These are phyloP conservation scores for Lecanosticta acicola DNA, from an alignment of 2,329 filamentous ascomycete species.

Conservation along the genomic window DNA sequence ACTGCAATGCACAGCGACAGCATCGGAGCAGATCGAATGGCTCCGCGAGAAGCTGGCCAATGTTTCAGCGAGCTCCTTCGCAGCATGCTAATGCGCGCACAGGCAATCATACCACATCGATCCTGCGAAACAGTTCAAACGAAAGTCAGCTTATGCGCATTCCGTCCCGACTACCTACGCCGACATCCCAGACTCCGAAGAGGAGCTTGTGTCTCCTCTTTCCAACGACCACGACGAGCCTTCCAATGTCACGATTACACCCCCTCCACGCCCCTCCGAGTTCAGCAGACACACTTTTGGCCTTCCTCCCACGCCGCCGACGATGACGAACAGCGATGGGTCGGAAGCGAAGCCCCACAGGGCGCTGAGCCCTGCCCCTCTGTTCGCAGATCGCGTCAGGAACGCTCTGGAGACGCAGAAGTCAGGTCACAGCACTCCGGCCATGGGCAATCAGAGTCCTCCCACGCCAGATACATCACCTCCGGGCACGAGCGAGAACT, in stretches of 20 bases:
- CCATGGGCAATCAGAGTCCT: conserved; percentile 33
- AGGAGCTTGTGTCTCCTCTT: background rate
- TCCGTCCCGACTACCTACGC: background rate
- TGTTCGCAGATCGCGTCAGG: conserved; percentile 37
- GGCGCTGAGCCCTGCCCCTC: conserved; percentile 38
- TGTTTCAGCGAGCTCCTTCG: background rate
- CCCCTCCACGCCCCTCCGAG: conserved; percentile 8
- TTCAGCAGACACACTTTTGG: conserved; percentile 26
- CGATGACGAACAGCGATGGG: conserved; percentile 28
- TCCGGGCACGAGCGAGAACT: conserved; percentile 22
- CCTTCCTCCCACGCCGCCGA: conserved; percentile 44
- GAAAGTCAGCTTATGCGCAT: background rate
- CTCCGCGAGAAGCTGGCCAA: background rate
- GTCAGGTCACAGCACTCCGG: conserved; percentile 38
- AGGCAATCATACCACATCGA: background rate
- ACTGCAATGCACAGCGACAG: background rate
- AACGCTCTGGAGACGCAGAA: conserved; percentile 37
- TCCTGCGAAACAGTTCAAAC: background rate
- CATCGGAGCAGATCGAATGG: background rate
- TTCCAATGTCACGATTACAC: conserved; percentile 12
- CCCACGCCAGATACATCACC: conserved; percentile 35
- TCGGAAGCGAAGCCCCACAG: conserved; percentile 25
- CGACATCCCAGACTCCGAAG: background rate
- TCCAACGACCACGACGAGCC: conserved; percentile 1
- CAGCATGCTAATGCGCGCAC: background rate